These are phyloP conservation scores for Leccinum olivaceopallidum DNA, from an alignment of 768 basidiomycete species.

Conservation along the genomic window DNA sequence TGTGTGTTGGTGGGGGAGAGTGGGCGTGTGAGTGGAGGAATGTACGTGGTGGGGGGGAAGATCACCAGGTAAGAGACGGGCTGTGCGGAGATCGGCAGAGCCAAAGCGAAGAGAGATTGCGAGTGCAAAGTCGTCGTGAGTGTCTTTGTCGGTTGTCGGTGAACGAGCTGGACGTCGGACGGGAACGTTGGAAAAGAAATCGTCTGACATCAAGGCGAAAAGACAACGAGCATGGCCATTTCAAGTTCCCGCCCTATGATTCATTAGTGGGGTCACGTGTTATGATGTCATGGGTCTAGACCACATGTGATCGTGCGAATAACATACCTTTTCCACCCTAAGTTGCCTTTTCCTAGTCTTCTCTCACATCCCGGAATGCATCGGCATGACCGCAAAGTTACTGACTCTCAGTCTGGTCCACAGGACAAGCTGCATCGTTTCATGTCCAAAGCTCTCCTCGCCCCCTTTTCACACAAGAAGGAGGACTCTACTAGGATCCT, in stretches of 20 bases:
- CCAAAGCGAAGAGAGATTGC: constrained; percentile 53
- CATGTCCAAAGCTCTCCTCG: constrained; percentile 69
- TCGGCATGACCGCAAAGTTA: constrained; percentile 18
- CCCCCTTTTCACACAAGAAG: constrained; percentile 61
- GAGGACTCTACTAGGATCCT: constrained; percentile 71
- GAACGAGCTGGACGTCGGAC: constrained; percentile 17
- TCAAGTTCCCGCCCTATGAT: background rate
- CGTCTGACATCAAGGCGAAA: constrained; percentile 29
- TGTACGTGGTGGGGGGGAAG: constrained; percentile 27
- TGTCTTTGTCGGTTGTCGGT: constrained; percentile 14
- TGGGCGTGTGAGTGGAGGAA: constrained; percentile 6
- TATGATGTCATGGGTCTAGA: constrained; percentile 35
- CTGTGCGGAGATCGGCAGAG: constrained; percentile 36
- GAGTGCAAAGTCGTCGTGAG: constrained; percentile 50
- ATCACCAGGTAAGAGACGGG: constrained; percentile 35
- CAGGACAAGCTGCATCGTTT: constrained; percentile 52
- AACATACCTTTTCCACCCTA: background rate
- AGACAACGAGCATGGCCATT: background rate
- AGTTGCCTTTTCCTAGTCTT: constrained; percentile 2
- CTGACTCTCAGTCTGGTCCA: background rate
- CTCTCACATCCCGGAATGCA: constrained; percentile 19
- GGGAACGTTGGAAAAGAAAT: constrained; percentile 44
- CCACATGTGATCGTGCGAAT: constrained; percentile 22
- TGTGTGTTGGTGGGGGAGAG: constrained; percentile 1
- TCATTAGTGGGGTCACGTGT: constrained; percentile 23